Conservation (phyloP, 257 asterid species). For the Anisodus tanguticus region DNA sequence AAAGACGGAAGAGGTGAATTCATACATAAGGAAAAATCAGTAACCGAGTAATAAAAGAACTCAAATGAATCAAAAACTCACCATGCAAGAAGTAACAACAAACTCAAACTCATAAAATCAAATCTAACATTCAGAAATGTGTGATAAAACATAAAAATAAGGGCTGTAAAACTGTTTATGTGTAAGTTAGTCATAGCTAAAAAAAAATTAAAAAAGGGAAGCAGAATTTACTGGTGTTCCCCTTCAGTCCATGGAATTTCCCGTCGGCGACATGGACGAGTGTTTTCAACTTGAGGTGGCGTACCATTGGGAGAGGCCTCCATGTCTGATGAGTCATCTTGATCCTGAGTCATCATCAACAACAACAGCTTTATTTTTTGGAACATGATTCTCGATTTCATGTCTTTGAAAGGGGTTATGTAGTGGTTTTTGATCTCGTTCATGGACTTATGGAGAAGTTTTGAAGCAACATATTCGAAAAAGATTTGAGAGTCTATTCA, state of each 20-base stretch:
- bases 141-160: neutral
- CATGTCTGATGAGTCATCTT: too few relatives aligned
- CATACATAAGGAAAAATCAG: too few relatives aligned
- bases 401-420: neutral
- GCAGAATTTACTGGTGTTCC: constrained; percentile 47
- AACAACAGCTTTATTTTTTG: neutral
- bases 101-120: neutral
- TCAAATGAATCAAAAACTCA: too few relatives aligned
- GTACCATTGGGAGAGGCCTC: neutral
- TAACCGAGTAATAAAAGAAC: too few relatives aligned
- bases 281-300: neutral
- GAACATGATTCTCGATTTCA: neutral
- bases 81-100: too few relatives aligned
- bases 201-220: too few relatives aligned
- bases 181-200: neutral
- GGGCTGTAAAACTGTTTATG: too few relatives aligned
- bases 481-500: neutral
- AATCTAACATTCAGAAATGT: neutral
- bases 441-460: neutral
- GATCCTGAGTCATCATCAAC: neutral
- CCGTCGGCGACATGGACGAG: constrained; percentile 16
- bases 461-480: neutral
- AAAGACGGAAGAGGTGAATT: too few relatives aligned
- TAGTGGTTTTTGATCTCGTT: neutral
- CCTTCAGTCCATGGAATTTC: constrained; percentile 51